phyloP scores from a whole-genome alignment of 1,139 yeast genomes.

The Candida tropicalis region DNA sequence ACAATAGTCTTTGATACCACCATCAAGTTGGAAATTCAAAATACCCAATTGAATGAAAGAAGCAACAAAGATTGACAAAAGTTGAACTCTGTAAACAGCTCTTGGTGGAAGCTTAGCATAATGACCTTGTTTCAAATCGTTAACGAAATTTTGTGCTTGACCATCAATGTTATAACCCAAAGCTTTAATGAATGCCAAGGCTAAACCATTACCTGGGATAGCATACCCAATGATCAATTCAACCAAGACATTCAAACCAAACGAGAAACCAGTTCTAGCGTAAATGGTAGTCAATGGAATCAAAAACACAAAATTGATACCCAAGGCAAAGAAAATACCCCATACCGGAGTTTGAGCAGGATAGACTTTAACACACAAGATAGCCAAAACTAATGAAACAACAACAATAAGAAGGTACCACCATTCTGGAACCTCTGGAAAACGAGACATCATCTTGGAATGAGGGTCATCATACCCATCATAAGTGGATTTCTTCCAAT shows the following conservation, averaged over 20 bases:
- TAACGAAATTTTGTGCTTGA: constrained; percentile 57
- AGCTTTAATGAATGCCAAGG: constrained; percentile 59
- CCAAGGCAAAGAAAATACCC: constrained; percentile 61
- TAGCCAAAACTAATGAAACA: constrained; percentile 52
- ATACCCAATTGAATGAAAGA: constrained; percentile 56
- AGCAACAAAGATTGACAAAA: constrained; percentile 44
- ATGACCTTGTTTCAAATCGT: constrained; percentile 61
- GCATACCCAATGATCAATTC: constrained; percentile 66
- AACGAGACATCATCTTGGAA: constrained; percentile 54
- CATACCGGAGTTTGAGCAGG: constrained; percentile 56
- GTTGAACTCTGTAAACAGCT: constrained; percentile 61
- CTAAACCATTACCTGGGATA: constrained; percentile 61
- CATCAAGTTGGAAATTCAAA: constrained; percentile 54
- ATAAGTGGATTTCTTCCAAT: constrained; percentile 17
- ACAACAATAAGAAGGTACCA: constrained; percentile 53
- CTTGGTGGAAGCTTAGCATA: constrained; percentile 67
- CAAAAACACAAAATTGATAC: constrained; percentile 54
- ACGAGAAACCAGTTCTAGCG: constrained; percentile 52
- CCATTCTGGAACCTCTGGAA: constrained; percentile 67
- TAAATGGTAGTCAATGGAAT: constrained; percentile 52
- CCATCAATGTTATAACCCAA: constrained; percentile 60
- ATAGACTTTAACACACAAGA: constrained; percentile 49
- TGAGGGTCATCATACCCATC: constrained; percentile 51
- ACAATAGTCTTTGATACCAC: constrained; percentile 48
- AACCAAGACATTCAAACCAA: constrained; percentile 59